Evolutionary conservation across 768 basidiomycete genomes (phyloP), one percentile per base, ranked within the genome.

Genomic region (Leccinellum rugosiceps): DNA sequence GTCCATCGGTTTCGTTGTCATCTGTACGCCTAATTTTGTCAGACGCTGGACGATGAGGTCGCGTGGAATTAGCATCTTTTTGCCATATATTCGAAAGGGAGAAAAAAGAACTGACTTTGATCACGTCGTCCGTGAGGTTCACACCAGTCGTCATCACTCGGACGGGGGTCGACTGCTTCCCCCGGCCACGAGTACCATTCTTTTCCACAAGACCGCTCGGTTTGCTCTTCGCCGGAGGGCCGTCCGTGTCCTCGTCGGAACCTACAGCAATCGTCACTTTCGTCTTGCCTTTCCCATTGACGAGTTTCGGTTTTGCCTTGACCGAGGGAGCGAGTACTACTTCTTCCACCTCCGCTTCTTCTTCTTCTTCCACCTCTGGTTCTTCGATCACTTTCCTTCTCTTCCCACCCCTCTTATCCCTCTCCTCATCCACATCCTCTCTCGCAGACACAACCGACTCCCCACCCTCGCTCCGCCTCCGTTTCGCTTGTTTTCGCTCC

Each of bases 101-200:
- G 31, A 17, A 52, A 38, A 44, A 44, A 38, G 47, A 17, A 50
- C 77, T n/a, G 32, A 86, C 88, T 78, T 83, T 88, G 50, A 79
- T 65, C 4, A 84, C 79, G 19, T 81, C 76, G 6, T 89, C 85
- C 0, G 75, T 60, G 38, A 94, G 72, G 1, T 64, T 68, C 2
- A 90, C 77, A 54, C 86, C 83, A 0, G 92, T 94, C 1, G 88
- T 86, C 77, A 92, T 78, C 51, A 93, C 64, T 38, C 77, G 75
- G 25, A 89, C 64, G 14, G 19, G 9, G 2, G 56, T 28, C 26
- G 11, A 21, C 6, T 50, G 57, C 43, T 59, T 62, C 11, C 35
- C 57, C 19, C 43, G 49, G 5, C 28, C 53, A 19, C 55, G 59
- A 23, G 32, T 50, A 0, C 53, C 55, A 38, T 62, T 69, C 59